Conservation (phyloP, 2,329 filamentous ascomycete genomes). For the Calonectria ilicicola region DNA sequence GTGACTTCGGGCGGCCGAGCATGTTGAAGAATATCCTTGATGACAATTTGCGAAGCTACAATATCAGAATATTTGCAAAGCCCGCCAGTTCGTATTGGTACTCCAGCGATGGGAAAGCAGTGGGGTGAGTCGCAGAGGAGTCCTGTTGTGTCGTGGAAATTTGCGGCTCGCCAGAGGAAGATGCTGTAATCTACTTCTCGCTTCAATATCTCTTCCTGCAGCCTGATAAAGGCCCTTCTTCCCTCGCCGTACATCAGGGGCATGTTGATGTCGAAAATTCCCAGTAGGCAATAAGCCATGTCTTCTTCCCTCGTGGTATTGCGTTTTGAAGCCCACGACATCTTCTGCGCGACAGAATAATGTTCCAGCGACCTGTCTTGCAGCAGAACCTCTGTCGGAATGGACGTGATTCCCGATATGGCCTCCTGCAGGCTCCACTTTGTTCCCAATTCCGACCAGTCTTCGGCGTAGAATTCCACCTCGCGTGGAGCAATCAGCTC, state of each 20-base stretch:
- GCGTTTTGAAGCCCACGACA: conserved; percentile 26
- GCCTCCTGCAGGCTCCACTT: conserved; percentile 21
- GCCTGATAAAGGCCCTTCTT: conserved; percentile 9
- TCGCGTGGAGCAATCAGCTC: conserved; percentile 24
- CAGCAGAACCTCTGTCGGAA: conserved; percentile 8
- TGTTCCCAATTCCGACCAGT: conserved; percentile 24
- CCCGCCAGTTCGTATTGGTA: conserved; percentile 5
- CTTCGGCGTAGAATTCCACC: conserved; percentile 24
- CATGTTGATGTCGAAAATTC: conserved; percentile 25
- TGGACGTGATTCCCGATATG: conserved; percentile 19
- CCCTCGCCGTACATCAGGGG: conserved; percentile 23
- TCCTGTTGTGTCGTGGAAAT: conserved; percentile 6
- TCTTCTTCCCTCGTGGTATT: conserved; percentile 19
- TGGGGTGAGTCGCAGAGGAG: conserved; percentile 21
- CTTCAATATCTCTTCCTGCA: conserved; percentile 23
- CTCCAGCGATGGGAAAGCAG: conserved; percentile 14
- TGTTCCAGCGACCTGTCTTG: not conserved
- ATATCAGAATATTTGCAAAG: conserved; percentile 12
- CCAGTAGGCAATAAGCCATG: conserved; percentile 21
- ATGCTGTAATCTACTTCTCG: conserved; percentile 21
- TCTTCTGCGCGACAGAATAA: conserved; percentile 8
- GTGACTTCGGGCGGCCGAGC: conserved; percentile 7
- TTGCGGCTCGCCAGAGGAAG: conserved; percentile 18
- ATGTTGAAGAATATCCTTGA: not conserved
- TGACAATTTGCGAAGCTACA: not conserved